These are phyloP conservation scores for Linaria vulgaris DNA, from an alignment of 257 asterid genomes.

Conservation along the genomic window DNA sequence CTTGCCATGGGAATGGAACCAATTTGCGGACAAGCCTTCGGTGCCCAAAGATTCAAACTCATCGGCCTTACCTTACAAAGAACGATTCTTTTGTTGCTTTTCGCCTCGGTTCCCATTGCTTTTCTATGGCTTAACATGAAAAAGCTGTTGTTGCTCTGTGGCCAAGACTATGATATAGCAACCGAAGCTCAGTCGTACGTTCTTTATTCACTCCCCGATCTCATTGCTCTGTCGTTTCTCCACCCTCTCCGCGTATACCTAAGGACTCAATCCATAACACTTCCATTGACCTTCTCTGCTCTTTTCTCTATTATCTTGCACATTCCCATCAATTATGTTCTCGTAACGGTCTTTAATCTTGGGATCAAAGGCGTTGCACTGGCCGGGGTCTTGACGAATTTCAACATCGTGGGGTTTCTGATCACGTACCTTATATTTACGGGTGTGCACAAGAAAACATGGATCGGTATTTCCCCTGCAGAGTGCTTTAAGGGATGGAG, in stretches of 20 bases:
- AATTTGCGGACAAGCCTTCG: conserved; percentile 63
- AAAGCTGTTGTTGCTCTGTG: conserved; percentile 32
- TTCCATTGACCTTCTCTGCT: conserved; percentile 54
- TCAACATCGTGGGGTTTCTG: conserved; percentile 46
- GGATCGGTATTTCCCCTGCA: conserved; percentile 31
- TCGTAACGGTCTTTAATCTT: conserved; percentile 41
- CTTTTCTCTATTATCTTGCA: conserved; percentile 38
- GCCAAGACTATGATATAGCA: conserved; percentile 47
- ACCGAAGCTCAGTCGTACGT: conserved; percentile 44
- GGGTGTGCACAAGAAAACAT: conserved; percentile 36
- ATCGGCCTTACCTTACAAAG: conserved; percentile 47
- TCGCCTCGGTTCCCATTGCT: conserved; percentile 41
- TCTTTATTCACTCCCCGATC: conserved; percentile 47
- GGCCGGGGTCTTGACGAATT: conserved; percentile 54
- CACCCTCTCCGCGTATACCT: conserved; percentile 58
- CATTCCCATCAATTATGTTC: conserved; percentile 47
- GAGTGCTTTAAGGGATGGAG: conserved; percentile 43
- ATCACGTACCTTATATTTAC: conserved; percentile 38
- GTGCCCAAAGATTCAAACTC: conserved; percentile 48
- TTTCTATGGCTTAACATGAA: conserved; percentile 56
- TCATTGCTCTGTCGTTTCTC: conserved; percentile 37
- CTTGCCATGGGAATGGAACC: conserved; percentile 68
- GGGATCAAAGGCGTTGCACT: conserved; percentile 54
- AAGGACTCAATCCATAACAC: conserved; percentile 48
- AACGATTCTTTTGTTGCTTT: conserved; percentile 40